Evolutionary conservation across 164 flowering plant species (phyloP), one percentile per base, ranked within the genome.

Genomic region (Buxus sempervirens): DNA sequence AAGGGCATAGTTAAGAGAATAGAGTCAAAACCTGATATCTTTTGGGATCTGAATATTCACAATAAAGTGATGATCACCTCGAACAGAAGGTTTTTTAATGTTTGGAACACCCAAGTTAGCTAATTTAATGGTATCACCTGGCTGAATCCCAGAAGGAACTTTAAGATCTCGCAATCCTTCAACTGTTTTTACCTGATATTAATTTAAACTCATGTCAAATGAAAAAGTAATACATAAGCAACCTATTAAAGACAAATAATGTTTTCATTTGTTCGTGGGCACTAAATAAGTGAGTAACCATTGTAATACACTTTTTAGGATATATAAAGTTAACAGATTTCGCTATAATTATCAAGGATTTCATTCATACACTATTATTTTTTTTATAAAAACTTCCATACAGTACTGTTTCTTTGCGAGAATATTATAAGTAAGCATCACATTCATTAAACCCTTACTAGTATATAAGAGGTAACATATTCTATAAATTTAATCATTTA

Each of bases 11-110:
- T 42, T 12, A 22, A 65, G 36, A 13, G 51, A 32, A 26, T 56
- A 64, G 27, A 66, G 67, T 16, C 9, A 67, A 68, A 67, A 88
- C 99, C 98, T 95, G 81, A 89, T 76, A 32, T 66, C 49, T 73
- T 86, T 89, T 41, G 99, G 98, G 70, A 95, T 87, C 79, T 72
- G 69, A 76, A 92, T 78, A 60, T 85, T 86, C 73, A 92, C 88
- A 70, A 88, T 70, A 70, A 92, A 92, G 68, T 76, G 76, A 82
- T 95, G 99, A 80, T 92, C 91, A 21, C 98, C 97, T 53, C 99
- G 85, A 64, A 69, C 65, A 65, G 86, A 84, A 65, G 88, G 94
- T 63, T 75, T 86, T 42, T 84, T 86, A 21, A 83, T 78, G 67
- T 89, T 82, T 55, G 99, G 99, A 67, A 92, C 87, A 16, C 97